Evolutionary conservation across 352 stramenopile genomes (phyloP), one percentile per base, ranked within the genome.

Genomic region (Globisporangium cederbergense): DNA sequence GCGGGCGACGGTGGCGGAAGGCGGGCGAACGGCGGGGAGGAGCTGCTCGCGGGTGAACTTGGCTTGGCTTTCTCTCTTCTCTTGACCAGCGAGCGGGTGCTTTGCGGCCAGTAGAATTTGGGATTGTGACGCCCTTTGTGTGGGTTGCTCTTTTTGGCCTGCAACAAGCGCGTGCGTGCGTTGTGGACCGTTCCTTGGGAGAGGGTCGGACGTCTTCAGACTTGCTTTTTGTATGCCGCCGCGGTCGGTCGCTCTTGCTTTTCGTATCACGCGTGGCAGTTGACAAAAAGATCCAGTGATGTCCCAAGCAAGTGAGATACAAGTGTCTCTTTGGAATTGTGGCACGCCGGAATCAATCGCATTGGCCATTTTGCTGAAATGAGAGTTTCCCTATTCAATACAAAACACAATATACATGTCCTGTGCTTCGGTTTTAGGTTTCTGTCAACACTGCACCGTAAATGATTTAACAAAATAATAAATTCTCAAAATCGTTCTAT

Each of bases 21-120:
- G 40, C 22, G 13, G 42, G 30, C 18, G 47, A 47, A 11, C 49
- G 36, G 20, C 30, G 22, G 28, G 30, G 9, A 16, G 13, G 25
- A 30, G 55, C 55, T 40, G 40, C 22, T 38, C 36, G 38, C 18
- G 13, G 55, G 3, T 14, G 32, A 14, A 9, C 3, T 42, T 14
- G 46, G 14, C 20, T 54, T 43, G 38, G 38, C 40, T 18, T 46
- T 46, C 40, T 38, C 10, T 14, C 18, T 46, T 20, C 40, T 38
- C 10, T 14, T 32, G 32, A 34, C 30, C 13, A 5, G 55, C 28
- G 16, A 5, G 55, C 28, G 16, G 56, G 56, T 62, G 56, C 56
- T 62, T 62, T n/a, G 13, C 56, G 56, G 45, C 56, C 56, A 50
- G 56, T 34, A 42, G 46, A 43, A 53, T 60, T 60, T 46, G 49